Percentiles rank a stretch among this genome's conserved stretches.
phyloP scores from a whole-genome alignment of 192 early-diverging fungal species.

The Backusella circina region DNA sequence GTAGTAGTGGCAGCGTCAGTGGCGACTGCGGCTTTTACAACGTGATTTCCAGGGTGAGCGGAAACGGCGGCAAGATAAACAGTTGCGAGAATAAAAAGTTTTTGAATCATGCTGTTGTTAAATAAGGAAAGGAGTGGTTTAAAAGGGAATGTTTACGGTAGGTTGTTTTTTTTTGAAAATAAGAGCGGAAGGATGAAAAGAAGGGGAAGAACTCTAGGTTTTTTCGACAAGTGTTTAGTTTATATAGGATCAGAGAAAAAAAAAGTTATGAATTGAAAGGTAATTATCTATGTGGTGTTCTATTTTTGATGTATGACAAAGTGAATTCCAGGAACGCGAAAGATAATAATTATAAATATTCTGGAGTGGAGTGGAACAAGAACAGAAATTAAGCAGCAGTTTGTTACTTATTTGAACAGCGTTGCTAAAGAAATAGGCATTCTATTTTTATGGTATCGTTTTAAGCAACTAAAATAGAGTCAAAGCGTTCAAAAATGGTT shows the following conservation, averaged over 20 bases:
- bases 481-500: not conserved
- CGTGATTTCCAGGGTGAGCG: not conserved
- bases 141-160: not conserved
- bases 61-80: not conserved
- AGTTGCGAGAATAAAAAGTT: constrained; percentile 13
- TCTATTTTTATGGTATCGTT: not conserved
- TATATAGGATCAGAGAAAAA: not conserved
- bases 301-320: constrained; percentile 3
- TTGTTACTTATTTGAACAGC: not conserved
- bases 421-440: not conserved
- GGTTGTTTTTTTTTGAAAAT: not conserved
- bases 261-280: not conserved
- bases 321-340: constrained; percentile 2
- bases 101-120: not conserved
- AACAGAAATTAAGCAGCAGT: not conserved
- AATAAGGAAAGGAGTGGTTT: not conserved
- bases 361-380: not conserved
- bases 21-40: not conserved
- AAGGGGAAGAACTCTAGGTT: not conserved
- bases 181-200: not conserved
- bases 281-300: not conserved
- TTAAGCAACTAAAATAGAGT: not conserved
- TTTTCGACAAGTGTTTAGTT: not conserved
- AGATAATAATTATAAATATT: not conserved
- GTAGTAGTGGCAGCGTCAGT: not conserved